These are phyloP conservation scores for Phascolomyces articulosus DNA, from an alignment of 371 early-diverging fungal genomes.

Conservation along the genomic window DNA sequence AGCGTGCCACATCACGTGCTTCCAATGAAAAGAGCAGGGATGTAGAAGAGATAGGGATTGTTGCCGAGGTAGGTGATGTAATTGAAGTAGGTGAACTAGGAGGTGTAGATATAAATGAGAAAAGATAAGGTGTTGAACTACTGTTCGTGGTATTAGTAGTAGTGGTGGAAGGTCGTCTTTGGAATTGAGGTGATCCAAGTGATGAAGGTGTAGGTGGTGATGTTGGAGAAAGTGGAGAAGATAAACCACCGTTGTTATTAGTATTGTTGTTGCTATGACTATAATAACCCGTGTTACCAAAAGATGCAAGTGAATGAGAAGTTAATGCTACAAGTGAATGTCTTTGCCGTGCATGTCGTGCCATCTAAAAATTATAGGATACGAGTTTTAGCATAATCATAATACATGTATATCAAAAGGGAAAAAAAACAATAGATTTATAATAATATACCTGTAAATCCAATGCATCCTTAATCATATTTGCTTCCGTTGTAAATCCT, in stretches of 20 bases:
- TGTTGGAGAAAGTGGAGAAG: background rate
- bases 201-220: slow-evolving; percentile 17
- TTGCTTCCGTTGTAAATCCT: slow-evolving; percentile 37
- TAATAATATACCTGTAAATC: slow-evolving; percentile 27
- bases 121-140: slow-evolving; percentile 28
- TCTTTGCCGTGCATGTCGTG: slow-evolving; percentile 18
- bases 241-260: background rate
- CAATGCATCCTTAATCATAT: slow-evolving; percentile 32
- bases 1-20: slow-evolving; percentile 36
- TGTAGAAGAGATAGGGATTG: background rate
- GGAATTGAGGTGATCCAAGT: slow-evolving; percentile 5
- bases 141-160: slow-evolving; percentile 17
- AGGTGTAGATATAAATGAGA: slow-evolving; percentile 29
- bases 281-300: slow-evolving; percentile 3
- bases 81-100: slow-evolving; percentile 35
- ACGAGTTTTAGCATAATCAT: background rate
- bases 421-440: background rate
- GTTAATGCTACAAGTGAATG: slow-evolving; percentile 28
- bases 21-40: slow-evolving; percentile 16
- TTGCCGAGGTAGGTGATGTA: background rate
- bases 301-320: slow-evolving; percentile 21
- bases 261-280: background rate
- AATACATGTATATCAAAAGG: background rate
- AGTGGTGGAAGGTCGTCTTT: slow-evolving; percentile 25
- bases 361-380: slow-evolving; percentile 1